Percentiles rank a stretch among this genome's conserved stretches.
These are phyloP conservation scores for Fibroporia radiculosa DNA, from an alignment of 768 basidiomycete genomes.

Conservation along the genomic window DNA sequence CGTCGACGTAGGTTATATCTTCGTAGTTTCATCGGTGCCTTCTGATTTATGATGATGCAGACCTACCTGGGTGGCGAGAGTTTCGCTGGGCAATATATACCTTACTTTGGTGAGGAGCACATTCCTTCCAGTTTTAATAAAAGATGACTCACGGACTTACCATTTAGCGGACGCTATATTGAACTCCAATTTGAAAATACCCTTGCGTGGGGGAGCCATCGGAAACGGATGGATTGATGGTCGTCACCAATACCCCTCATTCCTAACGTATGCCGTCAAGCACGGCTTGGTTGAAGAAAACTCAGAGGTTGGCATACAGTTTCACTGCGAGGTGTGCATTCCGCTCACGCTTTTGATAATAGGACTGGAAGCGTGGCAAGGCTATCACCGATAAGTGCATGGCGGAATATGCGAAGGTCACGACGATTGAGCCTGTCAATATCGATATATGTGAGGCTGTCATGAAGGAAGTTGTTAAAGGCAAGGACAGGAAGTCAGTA, in stretches of 20 bases:
- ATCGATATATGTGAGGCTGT: conserved; percentile 54
- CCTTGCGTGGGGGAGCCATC: conserved; percentile 76
- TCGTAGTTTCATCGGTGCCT: neutral
- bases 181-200: conserved; percentile 46
- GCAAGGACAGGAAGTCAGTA: conserved; percentile 30
- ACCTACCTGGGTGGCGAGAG: conserved; percentile 96
- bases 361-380: conserved; percentile 61
- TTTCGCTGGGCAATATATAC: conserved; percentile 96
- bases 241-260: conserved; percentile 80
- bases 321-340: neutral
- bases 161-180: conserved; percentile 69
- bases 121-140: neutral
- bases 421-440: conserved; percentile 44
- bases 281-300: conserved; percentile 70
- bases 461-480: conserved; percentile 35
- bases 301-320: conserved; percentile 44
- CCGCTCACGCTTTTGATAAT: neutral
- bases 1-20: conserved; percentile 59
- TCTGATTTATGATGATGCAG: conserved; percentile 31
- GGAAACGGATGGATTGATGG: conserved; percentile 99
- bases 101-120: conserved; percentile 71
- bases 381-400: conserved; percentile 54
- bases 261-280: conserved; percentile 77
- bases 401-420: conserved; percentile 32
- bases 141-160: conserved; percentile 1